phyloP scores from a whole-genome alignment of 306 rosid genomes.

The Rosa rugosa region DNA sequence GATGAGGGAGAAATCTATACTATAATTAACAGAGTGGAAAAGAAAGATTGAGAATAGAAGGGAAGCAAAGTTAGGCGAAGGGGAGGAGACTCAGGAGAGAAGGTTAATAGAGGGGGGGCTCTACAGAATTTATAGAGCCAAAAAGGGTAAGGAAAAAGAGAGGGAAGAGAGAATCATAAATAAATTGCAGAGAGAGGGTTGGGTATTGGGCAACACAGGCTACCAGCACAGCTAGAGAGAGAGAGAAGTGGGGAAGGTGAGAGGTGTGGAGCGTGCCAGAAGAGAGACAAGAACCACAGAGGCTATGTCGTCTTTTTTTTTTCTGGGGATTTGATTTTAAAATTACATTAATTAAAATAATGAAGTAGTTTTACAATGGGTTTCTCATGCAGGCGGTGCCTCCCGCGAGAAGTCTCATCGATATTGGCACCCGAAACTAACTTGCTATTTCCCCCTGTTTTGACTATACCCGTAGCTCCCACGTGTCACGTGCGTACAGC shows the following conservation, averaged over 20 bases:
- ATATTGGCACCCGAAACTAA: conserved; percentile 31
- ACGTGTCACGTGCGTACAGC: conserved; percentile 12
- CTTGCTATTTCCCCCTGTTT: neutral
- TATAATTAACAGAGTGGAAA: neutral
- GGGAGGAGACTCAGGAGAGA: neutral
- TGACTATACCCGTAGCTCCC: neutral
- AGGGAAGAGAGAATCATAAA: conserved; percentile 1
- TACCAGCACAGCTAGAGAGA: neutral
- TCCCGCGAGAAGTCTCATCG: conserved; percentile 53
- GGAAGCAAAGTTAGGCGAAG: neutral
- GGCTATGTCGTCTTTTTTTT: neutral
- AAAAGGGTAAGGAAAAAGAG: conserved; percentile 2
- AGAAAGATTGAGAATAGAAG: neutral
- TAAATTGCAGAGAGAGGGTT: neutral
- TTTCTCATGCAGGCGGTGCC: conserved; percentile 65
- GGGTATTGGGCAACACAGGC: neutral
- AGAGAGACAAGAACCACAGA: neutral
- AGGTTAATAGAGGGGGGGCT: neutral
- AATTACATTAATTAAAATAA: neutral
- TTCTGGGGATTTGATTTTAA: neutral
- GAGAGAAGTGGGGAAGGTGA: neutral
- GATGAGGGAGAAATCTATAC: neutral
- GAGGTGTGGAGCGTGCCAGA: conserved; percentile 7
- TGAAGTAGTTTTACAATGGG: too few relatives aligned
- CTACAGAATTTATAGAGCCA: conserved; percentile 23